phyloP scores from a whole-genome alignment of 192 early-diverging fungal genomes.

The Globomyces pollinis-pini region DNA sequence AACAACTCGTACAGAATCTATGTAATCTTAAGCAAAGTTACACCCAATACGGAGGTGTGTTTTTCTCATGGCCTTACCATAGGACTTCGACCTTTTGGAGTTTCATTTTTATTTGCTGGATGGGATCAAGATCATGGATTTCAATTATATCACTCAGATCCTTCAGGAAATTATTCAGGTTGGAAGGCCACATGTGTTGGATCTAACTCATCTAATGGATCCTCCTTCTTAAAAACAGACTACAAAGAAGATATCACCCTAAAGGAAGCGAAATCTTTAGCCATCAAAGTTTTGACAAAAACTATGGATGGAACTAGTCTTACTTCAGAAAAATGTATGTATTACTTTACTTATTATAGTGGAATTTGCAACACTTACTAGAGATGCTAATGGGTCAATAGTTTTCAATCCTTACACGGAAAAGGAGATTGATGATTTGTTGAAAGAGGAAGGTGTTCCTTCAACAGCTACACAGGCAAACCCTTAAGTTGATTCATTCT shows the following conservation, averaged over 20 bases:
- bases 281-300: conserved; percentile 91
- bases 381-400: conserved; percentile 46
- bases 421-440: conserved; percentile 71
- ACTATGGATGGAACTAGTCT: conserved; percentile 93
- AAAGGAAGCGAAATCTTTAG: conserved; percentile 83
- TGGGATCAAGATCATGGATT: conserved; percentile 85
- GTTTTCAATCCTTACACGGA: conserved; percentile 63
- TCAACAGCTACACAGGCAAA: background rate
- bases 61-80: conserved; percentile 37
- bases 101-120: conserved; percentile 95
- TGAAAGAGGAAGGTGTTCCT: conserved; percentile 59
- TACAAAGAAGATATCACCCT: conserved; percentile 85
- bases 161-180: conserved; percentile 96
- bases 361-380: conserved; percentile 82
- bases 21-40: conserved; percentile 99
- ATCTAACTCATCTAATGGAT: conserved; percentile 83
- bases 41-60: conserved; percentile 84
- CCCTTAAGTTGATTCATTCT: too few species aligned
- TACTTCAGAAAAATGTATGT: conserved; percentile 83
- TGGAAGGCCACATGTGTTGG: conserved; percentile 99
- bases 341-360: conserved; percentile 45
- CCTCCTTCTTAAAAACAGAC: conserved; percentile 92
- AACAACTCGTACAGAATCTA: conserved; percentile 89
- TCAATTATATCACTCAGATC: conserved; percentile 98
- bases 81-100: conserved; percentile 97